These are phyloP conservation scores for Colletotrichum sp. DNA, from an alignment of 2,329 filamentous ascomycete species.

Conservation along the genomic window DNA sequence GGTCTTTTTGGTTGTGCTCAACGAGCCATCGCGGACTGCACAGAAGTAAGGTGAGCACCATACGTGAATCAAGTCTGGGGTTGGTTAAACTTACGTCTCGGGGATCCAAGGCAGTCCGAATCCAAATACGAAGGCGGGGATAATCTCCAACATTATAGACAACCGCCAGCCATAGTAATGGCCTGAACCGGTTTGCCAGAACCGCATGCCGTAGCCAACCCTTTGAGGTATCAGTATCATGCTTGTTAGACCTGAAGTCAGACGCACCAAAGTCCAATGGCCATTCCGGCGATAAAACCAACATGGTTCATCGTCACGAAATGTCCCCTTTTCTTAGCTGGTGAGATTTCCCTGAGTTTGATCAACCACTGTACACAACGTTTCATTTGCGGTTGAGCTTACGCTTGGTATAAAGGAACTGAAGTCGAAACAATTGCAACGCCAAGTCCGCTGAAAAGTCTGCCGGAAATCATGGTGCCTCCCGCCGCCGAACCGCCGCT, in stretches of 20 bases:
- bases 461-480: conserved; percentile 54
- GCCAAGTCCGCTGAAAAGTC: conserved; percentile 57
- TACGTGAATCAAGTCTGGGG: background rate
- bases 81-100: conserved; percentile 50
- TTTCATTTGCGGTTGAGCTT: background rate
- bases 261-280: conserved; percentile 58
- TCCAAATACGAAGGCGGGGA: conserved; percentile 56
- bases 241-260: background rate
- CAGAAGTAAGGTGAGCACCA: background rate
- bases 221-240: conserved; percentile 33
- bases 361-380: background rate
- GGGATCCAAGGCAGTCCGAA: conserved; percentile 56
- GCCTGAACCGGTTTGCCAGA: conserved; percentile 52
- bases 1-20: conserved; percentile 49
- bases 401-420: conserved; percentile 64
- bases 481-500: conserved; percentile 46
- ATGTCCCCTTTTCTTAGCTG: conserved; percentile 56
- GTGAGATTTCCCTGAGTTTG: conserved; percentile 54
- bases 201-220: conserved; percentile 61
- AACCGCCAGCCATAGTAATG: conserved; percentile 56
- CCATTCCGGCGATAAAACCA: conserved; percentile 60
- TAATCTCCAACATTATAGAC: conserved; percentile 55
- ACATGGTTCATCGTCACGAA: conserved; percentile 66
- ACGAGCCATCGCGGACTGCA: conserved; percentile 63
- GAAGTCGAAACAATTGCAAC: conserved; percentile 60